A percentile compares a stretch with the other conserved stretches of the same genome.
phyloP scores from a whole-genome alignment of 1,139 yeast species.

The Pichia sp. region DNA sequence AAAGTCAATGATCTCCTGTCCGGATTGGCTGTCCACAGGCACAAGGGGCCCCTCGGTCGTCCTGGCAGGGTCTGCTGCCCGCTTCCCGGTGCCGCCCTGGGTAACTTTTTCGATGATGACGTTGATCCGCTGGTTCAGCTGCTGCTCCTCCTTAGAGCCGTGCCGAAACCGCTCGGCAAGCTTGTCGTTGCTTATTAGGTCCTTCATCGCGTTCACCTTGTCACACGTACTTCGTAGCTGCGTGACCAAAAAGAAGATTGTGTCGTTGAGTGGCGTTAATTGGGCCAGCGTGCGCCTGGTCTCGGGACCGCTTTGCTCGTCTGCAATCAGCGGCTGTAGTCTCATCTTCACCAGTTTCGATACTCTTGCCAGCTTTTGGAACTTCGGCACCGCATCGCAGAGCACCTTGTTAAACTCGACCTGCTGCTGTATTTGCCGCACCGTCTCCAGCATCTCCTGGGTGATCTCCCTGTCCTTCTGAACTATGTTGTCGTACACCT shows the following conservation, averaged over 20 bases:
- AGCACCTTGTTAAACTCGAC: slow-evolving; percentile 44
- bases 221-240: slow-evolving; percentile 10
- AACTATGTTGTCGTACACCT: slow-evolving; percentile 29
- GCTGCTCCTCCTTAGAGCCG: slow-evolving; percentile 4
- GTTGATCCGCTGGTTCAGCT: slow-evolving; percentile 4
- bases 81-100: no score
- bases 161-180: neutral
- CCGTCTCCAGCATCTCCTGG: slow-evolving; percentile 31
- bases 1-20: slow-evolving; percentile 2
- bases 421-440: slow-evolving; percentile 35
- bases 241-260: slow-evolving; percentile 9
- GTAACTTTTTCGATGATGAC: neutral
- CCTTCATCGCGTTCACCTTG: slow-evolving; percentile 7
- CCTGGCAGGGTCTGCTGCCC: no score
- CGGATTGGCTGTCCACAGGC: neutral
- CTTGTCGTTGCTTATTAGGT: neutral
- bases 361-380: slow-evolving; percentile 1
- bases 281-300: slow-evolving; percentile 4
- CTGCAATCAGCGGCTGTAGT: neutral
- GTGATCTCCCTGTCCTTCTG: slow-evolving; percentile 34
- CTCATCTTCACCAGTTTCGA: slow-evolving; percentile 3
- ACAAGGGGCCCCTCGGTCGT: neutral
- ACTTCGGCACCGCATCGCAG: slow-evolving; percentile 30
- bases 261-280: slow-evolving; percentile 13
- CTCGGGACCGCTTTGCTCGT: neutral